A percentile compares a stretch with the other conserved stretches of the same genome.
Conservation (phyloP, 768 basidiomycete genomes). For the Chalciporus sphaerocephalus region DNA sequence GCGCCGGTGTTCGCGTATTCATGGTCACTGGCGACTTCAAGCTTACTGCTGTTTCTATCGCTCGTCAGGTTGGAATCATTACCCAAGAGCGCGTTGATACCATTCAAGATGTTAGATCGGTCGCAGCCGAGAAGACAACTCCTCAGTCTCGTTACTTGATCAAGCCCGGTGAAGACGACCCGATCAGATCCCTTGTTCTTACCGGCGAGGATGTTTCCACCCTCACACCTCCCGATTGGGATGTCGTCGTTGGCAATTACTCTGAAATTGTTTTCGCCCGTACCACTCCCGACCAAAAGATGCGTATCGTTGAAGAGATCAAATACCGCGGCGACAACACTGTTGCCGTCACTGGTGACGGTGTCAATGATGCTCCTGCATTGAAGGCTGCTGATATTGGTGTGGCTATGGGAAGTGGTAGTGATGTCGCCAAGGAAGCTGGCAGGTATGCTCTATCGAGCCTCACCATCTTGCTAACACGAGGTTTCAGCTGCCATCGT, state of each 20-base stretch:
- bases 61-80: constrained; percentile 43
- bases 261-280: constrained; percentile 51
- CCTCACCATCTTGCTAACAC: not conserved
- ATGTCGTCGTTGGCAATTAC: constrained; percentile 35
- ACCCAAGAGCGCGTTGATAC: constrained; percentile 38
- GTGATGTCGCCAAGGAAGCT: constrained; percentile 52
- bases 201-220: constrained; percentile 43
- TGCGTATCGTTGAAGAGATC: constrained; percentile 53
- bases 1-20: constrained; percentile 51
- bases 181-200: constrained; percentile 37
- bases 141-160: constrained; percentile 21
- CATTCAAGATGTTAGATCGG: constrained; percentile 22
- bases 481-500: constrained; percentile 37
- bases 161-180: constrained; percentile 37
- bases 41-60: constrained; percentile 51
- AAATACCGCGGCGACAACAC: constrained; percentile 44
- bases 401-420: constrained; percentile 47
- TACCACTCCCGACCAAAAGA: constrained; percentile 54
- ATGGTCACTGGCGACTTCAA: constrained; percentile 59
- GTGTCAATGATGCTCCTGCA: constrained; percentile 50
- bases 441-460: constrained; percentile 28
- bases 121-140: constrained; percentile 9
- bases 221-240: constrained; percentile 37
- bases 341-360: constrained; percentile 55
- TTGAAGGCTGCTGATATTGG: constrained; percentile 54